A percentile compares a stretch with the other conserved stretches of the same genome.
Evolutionary conservation across 2,329 filamentous ascomycete species (phyloP).

Genomic region (Uncinocarpus reesii): DNA sequence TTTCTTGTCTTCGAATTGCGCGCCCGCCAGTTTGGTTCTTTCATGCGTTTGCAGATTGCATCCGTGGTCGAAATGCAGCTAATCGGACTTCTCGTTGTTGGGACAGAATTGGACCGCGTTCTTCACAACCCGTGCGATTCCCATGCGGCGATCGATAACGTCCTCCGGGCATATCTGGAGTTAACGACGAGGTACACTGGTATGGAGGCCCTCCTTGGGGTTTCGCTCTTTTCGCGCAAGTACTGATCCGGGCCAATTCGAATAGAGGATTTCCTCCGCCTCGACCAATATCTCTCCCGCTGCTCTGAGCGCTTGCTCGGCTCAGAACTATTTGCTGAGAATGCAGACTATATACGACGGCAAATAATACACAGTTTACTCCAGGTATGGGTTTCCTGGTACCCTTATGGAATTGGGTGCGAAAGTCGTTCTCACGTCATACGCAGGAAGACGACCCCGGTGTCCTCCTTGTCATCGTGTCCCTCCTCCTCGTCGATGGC

Average conservation of each 20-base stretch:
- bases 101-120: slow-evolving; percentile 56
- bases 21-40: not conserved
- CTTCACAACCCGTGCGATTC: slow-evolving; percentile 49
- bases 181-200: slow-evolving; percentile 64
- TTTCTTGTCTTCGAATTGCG: not conserved
- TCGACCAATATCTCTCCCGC: slow-evolving; percentile 66
- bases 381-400: slow-evolving; percentile 40
- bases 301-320: slow-evolving; percentile 72
- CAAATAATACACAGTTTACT: slow-evolving; percentile 88
- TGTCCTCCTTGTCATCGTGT: slow-evolving; percentile 71
- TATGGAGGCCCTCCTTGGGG: slow-evolving; percentile 24
- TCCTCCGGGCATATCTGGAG: slow-evolving; percentile 71
- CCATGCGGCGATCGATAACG: slow-evolving; percentile 67
- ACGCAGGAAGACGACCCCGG: slow-evolving; percentile 69
- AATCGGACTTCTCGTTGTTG: not conserved
- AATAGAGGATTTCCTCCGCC: slow-evolving; percentile 58
- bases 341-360: slow-evolving; percentile 77
- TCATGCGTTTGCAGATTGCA: not conserved
- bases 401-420: slow-evolving; percentile 1
- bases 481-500: slow-evolving; percentile 79
- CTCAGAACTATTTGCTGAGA: slow-evolving; percentile 60
- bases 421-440: not conserved
- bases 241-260: not conserved
- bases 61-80: not conserved
- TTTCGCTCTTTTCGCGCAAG: not conserved